Evolutionary conservation across 768 basidiomycete species (phyloP).

Genomic region (Mycena crocata): DNA sequence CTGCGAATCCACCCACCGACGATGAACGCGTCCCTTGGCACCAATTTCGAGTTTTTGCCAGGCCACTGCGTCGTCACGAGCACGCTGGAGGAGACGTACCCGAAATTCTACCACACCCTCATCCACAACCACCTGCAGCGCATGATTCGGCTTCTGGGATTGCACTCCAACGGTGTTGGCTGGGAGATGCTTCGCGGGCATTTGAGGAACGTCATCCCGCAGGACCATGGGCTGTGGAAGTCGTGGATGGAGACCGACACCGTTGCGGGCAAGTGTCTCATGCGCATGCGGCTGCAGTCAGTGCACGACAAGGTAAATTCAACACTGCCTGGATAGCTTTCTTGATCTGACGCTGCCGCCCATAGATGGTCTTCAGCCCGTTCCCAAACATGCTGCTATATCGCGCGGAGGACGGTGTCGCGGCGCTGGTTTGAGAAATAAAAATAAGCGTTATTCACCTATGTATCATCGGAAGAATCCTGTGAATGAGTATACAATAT

Average conservation of each 20-base stretch:
- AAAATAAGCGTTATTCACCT: constrained; percentile 18
- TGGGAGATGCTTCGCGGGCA: constrained; percentile 63
- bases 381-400: constrained; percentile 68
- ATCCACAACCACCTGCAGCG: constrained; percentile 72
- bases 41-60: constrained; percentile 63
- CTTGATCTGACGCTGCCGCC: constrained; percentile 7
- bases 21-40: constrained; percentile 58
- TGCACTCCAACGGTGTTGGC: constrained; percentile 63
- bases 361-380: constrained; percentile 63
- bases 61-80: constrained; percentile 63
- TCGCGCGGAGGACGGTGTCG: constrained; percentile 40
- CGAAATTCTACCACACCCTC: constrained; percentile 71
- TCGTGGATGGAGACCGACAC: constrained; percentile 59
- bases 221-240: constrained; percentile 56
- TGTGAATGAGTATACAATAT: not conserved
- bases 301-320: constrained; percentile 65
- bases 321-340: not conserved
- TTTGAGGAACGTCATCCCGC: constrained; percentile 57
- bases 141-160: constrained; percentile 61
- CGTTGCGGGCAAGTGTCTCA: constrained; percentile 66
- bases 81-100: constrained; percentile 61
- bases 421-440: constrained; percentile 1
- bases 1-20: constrained; percentile 66
- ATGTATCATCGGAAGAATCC: too few species aligned
- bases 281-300: constrained; percentile 69